These are phyloP conservation scores for Edaphochlamys debaryana DNA, from an alignment of 139 green algal genomes.

Conservation along the genomic window DNA sequence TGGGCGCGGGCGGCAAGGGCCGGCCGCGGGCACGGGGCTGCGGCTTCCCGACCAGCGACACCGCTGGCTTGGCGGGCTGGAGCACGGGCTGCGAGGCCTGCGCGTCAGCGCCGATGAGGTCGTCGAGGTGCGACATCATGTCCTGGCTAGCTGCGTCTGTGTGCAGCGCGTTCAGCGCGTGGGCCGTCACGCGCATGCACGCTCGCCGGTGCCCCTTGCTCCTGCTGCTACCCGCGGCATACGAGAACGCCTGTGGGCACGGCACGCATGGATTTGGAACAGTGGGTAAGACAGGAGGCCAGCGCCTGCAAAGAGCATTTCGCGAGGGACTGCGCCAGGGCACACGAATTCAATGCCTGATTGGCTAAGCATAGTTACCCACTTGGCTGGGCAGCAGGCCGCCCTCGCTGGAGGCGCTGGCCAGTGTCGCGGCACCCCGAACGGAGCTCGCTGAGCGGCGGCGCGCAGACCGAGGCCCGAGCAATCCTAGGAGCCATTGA, in stretches of 20 bases:
- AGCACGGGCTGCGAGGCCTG: background rate
- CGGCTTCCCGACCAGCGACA: conserved; percentile 18
- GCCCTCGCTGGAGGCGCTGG: background rate
- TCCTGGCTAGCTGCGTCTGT: background rate
- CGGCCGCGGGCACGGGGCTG: conserved; percentile 15
- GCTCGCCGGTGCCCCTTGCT: background rate
- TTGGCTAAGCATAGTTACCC: background rate
- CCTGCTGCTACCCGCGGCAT: no score
- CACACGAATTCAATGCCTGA: background rate
- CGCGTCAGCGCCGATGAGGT: background rate
- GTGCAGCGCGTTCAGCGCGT: background rate
- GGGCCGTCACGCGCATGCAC: no score
- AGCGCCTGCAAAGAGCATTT: no score
- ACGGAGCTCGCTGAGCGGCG: background rate
- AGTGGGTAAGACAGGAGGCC: background rate
- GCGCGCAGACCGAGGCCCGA: conserved; percentile 11
- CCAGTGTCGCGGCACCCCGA: background rate
- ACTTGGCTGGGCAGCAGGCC: background rate
- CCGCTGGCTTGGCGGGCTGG: background rate
- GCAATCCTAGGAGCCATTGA: conserved; percentile 25
- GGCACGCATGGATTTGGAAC: no score
- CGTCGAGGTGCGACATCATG: background rate
- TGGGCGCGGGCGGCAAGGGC: background rate
- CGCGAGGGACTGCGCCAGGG: no score
- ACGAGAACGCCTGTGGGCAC: no score